These are phyloP conservation scores for Mycena vulgaris DNA, from an alignment of 768 basidiomycete genomes.

Conservation along the genomic window DNA sequence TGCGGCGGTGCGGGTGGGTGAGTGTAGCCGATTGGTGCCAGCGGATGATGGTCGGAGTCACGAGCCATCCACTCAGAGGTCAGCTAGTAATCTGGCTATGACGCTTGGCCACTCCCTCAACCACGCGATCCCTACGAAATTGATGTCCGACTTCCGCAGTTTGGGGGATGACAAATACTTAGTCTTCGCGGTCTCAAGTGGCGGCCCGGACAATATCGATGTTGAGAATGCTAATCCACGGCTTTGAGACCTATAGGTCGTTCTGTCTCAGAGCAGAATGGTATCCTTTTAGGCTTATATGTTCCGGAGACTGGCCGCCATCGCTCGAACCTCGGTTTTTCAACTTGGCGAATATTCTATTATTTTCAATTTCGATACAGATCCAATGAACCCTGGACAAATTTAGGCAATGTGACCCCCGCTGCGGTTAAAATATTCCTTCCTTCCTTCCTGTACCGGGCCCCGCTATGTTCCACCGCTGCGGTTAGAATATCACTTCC, in stretches of 20 bases:
- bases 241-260: background rate
- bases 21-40: too few relatives aligned
- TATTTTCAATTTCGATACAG: conserved; percentile 14
- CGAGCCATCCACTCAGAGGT: too few relatives aligned
- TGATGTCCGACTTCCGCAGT: conserved; percentile 1
- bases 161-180: conserved; percentile 7
- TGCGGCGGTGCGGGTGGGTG: too few relatives aligned
- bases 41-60: too few relatives aligned
- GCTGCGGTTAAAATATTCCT: too few relatives aligned
- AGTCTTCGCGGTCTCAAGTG: conserved; percentile 15
- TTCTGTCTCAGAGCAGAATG: background rate
- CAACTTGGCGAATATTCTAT: conserved; percentile 19
- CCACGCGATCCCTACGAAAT: conserved; percentile 10
- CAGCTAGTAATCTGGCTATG: conserved; percentile 3
- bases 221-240: background rate
- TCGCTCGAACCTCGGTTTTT: conserved; percentile 9
- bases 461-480: too few relatives aligned
- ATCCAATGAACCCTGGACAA: conserved; percentile 1
- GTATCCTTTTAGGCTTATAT: background rate
- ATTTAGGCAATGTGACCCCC: conserved; percentile 14
- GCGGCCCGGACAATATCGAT: conserved; percentile 10
- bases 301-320: background rate
- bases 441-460: too few relatives aligned
- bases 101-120: conserved; percentile 5
- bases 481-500: too few relatives aligned